These are phyloP conservation scores for Penicillium ucsense DNA, from an alignment of 495 filamentous ascomycete species.

Conservation along the genomic window DNA sequence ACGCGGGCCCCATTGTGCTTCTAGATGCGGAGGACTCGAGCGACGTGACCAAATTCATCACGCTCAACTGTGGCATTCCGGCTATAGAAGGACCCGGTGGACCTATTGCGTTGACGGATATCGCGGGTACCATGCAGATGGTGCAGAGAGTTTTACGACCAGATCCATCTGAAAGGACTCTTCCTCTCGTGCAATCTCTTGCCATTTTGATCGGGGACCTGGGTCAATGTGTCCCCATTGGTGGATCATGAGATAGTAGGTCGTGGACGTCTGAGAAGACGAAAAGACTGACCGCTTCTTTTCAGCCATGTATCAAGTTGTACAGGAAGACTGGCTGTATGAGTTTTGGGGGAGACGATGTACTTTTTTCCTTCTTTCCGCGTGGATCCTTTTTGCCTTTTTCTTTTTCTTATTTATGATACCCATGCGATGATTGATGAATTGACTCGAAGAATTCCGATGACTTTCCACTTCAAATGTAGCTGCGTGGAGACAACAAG, in stretches of 20 bases:
- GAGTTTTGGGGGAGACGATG: no score
- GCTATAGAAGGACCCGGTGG: constrained; percentile 25
- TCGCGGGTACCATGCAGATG: constrained; percentile 16
- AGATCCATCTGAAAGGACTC: constrained; percentile 17
- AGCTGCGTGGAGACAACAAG: no score
- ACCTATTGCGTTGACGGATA: constrained; percentile 17
- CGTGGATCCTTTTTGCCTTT: neutral
- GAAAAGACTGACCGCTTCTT: no score
- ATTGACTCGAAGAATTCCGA: no score
- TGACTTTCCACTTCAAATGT: no score
- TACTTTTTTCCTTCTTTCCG: neutral
- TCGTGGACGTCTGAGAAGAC: no score
- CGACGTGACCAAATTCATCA: constrained; percentile 38
- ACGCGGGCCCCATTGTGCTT: constrained; percentile 22
- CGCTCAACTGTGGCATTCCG: constrained; percentile 33
- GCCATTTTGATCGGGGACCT: constrained; percentile 45
- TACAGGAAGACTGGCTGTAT: no score
- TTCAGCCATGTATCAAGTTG: no score
- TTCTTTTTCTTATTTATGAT: constrained; percentile 3
- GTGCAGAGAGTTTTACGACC: constrained; percentile 15
- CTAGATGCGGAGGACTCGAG: constrained; percentile 39
- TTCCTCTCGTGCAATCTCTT: constrained; percentile 46
- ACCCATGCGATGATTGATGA: constrained; percentile 3
- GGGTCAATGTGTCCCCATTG: constrained; percentile 18
- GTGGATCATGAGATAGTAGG: neutral